Evolutionary conservation across 306 rosid species (phyloP).

Genomic region (Astragalus glycyphyllos): DNA sequence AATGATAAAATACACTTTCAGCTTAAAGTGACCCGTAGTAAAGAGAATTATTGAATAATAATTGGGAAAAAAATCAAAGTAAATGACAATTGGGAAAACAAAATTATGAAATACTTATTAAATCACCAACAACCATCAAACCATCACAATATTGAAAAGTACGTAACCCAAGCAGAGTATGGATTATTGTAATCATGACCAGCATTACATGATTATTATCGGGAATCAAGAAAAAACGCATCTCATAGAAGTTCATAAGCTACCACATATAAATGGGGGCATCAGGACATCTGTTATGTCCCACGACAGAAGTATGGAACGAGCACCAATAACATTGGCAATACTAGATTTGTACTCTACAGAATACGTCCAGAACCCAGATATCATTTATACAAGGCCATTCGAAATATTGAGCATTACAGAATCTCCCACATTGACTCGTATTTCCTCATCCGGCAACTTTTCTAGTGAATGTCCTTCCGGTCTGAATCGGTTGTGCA

Average conservation of each 20-base stretch:
- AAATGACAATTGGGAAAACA: no score
- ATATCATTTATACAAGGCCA: not conserved
- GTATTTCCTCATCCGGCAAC: slow-evolving; percentile 66
- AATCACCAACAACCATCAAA: not conserved
- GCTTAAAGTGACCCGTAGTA: no score
- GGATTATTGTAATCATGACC: not conserved
- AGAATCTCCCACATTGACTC: not conserved
- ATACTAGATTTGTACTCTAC: slow-evolving; percentile 31
- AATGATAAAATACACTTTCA: no score
- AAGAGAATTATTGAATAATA: no score
- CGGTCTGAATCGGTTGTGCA: slow-evolving; percentile 60
- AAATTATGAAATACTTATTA: no score
- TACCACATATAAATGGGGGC: not conserved
- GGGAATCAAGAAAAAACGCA: not conserved
- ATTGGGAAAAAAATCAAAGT: no score
- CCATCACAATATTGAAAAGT: not conserved
- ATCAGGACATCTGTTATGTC: slow-evolving; percentile 26
- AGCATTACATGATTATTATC: not conserved
- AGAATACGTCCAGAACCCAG: slow-evolving; percentile 4
- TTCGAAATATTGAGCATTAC: slow-evolving; percentile 6
- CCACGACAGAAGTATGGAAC: slow-evolving; percentile 24
- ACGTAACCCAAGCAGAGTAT: not conserved
- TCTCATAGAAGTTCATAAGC: not conserved
- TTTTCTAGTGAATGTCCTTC: slow-evolving; percentile 68
- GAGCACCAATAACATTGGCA: not conserved